Percentiles rank a stretch among this genome's conserved stretches.
Evolutionary conservation across 345 rosid genomes (phyloP).

Genomic region (Mercurialis annua): DNA sequence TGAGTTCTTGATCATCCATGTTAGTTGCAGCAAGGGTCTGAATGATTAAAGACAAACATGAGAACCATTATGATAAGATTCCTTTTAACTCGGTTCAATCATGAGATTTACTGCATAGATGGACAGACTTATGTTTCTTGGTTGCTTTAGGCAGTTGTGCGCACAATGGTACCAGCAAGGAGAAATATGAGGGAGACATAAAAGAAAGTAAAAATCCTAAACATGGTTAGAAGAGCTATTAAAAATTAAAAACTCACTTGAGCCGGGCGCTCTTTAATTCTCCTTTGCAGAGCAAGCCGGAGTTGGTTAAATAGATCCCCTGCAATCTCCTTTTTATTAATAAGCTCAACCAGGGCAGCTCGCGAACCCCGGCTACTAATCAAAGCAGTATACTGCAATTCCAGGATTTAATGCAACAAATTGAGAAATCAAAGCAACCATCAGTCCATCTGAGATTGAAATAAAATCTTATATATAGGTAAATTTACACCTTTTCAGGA

Average conservation of each 20-base stretch:
- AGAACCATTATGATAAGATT: not conserved
- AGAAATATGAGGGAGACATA: not conserved
- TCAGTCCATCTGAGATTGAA: not conserved
- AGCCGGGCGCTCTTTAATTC: conserved; percentile 77
- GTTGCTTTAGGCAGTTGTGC: not conserved
- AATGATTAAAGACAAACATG: conserved; percentile 14
- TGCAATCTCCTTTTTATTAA: conserved; percentile 81
- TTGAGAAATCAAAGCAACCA: conserved; percentile 11
- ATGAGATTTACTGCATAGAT: not conserved
- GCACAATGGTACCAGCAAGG: not conserved
- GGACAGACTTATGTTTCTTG: not conserved
- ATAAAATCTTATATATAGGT: not conserved
- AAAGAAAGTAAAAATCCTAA: too few species aligned
- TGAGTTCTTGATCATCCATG: conserved; percentile 79
- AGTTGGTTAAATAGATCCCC: conserved; percentile 96
- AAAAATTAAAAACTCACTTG: conserved; percentile 50
- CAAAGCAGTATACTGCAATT: conserved; percentile 75
- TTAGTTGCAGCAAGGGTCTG: conserved; percentile 91
- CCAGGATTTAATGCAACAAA: conserved; percentile 6
- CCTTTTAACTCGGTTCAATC: not conserved
- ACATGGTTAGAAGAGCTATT: conserved; percentile 12
- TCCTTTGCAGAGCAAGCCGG: conserved; percentile 79
- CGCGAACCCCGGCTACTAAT: conserved; percentile 62
- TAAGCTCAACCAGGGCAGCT: conserved; percentile 67
- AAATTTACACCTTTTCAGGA: not conserved